These are phyloP conservation scores for Aspergillus sp. DNA, from an alignment of 2,329 filamentous ascomycete species.

Conservation along the genomic window DNA sequence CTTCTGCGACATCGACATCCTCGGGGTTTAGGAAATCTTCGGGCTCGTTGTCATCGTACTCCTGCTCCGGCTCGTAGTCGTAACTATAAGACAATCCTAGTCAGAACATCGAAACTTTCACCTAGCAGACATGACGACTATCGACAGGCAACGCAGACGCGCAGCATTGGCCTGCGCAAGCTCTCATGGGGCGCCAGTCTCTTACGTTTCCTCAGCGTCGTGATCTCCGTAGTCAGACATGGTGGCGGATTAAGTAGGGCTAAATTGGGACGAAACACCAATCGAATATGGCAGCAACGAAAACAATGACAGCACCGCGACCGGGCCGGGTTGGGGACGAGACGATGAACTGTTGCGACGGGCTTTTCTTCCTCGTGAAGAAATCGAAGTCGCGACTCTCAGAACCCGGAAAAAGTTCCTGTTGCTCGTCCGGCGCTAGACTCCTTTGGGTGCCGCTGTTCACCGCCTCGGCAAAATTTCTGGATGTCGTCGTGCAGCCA, in stretches of 20 bases:
- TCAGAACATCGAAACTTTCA: conserved; percentile 29
- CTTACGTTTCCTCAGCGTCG: conserved; percentile 62
- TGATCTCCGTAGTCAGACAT: conserved; percentile 78
- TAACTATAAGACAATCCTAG: conserved; percentile 34
- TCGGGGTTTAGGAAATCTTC: conserved; percentile 61
- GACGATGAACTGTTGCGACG: conserved; percentile 21
- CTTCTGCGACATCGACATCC: conserved; percentile 55
- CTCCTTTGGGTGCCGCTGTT: conserved; percentile 22
- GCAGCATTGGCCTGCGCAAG: conserved; percentile 9
- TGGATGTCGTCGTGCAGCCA: conserved; percentile 1
- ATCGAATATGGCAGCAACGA: conserved; percentile 9
- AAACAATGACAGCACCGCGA: conserved; percentile 15
- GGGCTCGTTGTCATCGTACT: conserved; percentile 68
- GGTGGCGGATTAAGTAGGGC: conserved; percentile 23
- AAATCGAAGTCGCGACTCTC: conserved; percentile 26
- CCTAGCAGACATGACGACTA: not conserved
- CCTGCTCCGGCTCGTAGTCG: conserved; percentile 59
- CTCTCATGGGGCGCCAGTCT: conserved; percentile 19
- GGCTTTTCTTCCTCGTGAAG: conserved; percentile 18
- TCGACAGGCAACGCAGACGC: not conserved
- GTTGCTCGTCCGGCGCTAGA: conserved; percentile 25
- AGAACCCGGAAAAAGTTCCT: conserved; percentile 42
- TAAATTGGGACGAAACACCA: conserved; percentile 16
- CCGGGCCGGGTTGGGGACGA: conserved; percentile 13
- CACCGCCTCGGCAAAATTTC: conserved; percentile 42